Evolutionary conservation across 192 early-diverging fungal genomes (phyloP), one percentile per base, ranked within the genome.

Genomic region (Coemansia sp.): DNA sequence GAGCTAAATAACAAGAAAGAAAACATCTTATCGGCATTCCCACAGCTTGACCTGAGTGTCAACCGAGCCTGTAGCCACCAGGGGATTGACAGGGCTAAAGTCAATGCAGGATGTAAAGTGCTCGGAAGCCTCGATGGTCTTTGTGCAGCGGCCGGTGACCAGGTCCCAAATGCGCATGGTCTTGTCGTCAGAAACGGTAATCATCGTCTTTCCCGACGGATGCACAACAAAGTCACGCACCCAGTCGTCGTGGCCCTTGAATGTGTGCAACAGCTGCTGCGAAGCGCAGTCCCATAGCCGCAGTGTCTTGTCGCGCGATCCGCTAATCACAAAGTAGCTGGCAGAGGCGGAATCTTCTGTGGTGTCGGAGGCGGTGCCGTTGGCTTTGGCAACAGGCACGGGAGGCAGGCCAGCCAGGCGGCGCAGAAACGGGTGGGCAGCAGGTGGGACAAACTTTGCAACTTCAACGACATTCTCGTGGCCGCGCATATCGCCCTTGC

Each of bases 381-480:
- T 43, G 2, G 43, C 31, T 12, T 52, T 38, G 7, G 9, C 40
- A 11, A 10, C 17, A 7, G 20, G 48, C 3, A 9, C 49, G 0
- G 60, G 56, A 16, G 64, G 64, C 26, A 84, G 76, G 9, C 87
- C 92, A 39, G 83, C 69, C 45, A 94, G 74, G 36, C 87, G 85
- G 17, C 83, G 80, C 39, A 94, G 79, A 46, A 62, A 77, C n/a
- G 84, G 71, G 48, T 87, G 83, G 5, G 88, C 76, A 23, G 54
- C 71, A 14, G 69, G 47, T 9, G 95, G 95, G 14, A 87, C 90
- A 81, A 94, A 97, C 14, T 82, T 82, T 0, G 91, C 85, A 41
- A 87, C 90, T 62, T 98, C 95, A 28, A 98, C 89, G n/a, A 97
- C 93, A 60, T 98, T 91, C 11, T 91, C 91, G 69, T 98, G 95